A percentile compares a stretch with the other conserved stretches of the same genome.
phyloP scores from a whole-genome alignment of 345 rosid species.

The Hibiscus syriacus region DNA sequence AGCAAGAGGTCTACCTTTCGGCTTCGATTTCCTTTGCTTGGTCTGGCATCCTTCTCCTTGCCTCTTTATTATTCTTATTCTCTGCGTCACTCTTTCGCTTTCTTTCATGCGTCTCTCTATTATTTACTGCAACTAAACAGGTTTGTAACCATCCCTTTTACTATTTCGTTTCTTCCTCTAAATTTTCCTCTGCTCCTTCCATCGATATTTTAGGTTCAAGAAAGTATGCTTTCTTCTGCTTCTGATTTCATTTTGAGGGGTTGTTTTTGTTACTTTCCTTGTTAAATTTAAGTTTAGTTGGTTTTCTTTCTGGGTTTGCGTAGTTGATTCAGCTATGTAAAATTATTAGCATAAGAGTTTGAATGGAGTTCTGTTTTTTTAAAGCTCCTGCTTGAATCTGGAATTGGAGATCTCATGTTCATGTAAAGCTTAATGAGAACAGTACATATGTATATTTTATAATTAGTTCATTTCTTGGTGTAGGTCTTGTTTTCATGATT shows the following conservation, averaged over 20 bases:
- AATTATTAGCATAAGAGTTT: background rate
- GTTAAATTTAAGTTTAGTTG: background rate
- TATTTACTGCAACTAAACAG: background rate
- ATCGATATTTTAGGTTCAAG: background rate
- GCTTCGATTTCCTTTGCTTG: background rate
- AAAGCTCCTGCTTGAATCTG: background rate
- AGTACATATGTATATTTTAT: background rate
- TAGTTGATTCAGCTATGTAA: background rate
- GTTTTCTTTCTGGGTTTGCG: background rate
- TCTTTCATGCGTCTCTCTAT: too few species aligned
- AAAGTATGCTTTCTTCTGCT: background rate
- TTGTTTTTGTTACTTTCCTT: background rate
- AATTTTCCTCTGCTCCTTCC: background rate
- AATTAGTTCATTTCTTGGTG: background rate
- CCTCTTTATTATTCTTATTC: background rate
- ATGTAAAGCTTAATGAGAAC: background rate
- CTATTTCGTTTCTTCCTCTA: background rate
- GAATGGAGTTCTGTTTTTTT: background rate
- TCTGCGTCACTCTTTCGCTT: background rate
- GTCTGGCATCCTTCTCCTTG: conserved; percentile 4
- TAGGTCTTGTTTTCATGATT: background rate
- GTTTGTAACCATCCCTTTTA: background rate
- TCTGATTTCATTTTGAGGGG: conserved; percentile 13
- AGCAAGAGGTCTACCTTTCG: background rate
- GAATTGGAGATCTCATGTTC: background rate